These are phyloP conservation scores for Triangularia verruculosa DNA, from an alignment of 2,329 filamentous ascomycete genomes.

Conservation along the genomic window DNA sequence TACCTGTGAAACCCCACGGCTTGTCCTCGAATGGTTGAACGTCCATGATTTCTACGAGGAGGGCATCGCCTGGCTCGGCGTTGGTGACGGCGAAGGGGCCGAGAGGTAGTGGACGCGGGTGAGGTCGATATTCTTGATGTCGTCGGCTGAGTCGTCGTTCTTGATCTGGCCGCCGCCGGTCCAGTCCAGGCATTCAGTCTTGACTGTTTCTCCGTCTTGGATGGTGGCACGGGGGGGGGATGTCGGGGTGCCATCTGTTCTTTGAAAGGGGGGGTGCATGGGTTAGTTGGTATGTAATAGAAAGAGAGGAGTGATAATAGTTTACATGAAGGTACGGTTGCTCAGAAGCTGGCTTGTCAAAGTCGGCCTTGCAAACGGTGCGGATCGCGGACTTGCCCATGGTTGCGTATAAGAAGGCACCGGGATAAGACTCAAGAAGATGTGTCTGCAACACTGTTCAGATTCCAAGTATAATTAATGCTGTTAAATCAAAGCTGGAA, in stretches of 20 bases:
- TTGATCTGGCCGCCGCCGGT: conserved; percentile 80
- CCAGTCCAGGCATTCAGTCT: conserved; percentile 91
- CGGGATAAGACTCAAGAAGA: background rate
- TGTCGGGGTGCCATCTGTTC: conserved; percentile 93
- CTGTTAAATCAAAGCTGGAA: background rate
- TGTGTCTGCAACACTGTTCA: background rate
- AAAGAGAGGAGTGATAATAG: conserved; percentile 15
- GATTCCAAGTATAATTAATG: background rate
- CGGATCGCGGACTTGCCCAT: conserved; percentile 55
- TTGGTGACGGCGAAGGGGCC: conserved; percentile 85
- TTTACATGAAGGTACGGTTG: conserved; percentile 69
- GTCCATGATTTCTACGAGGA: conserved; percentile 88
- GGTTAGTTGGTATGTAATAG: conserved; percentile 83
- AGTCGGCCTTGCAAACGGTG: conserved; percentile 68
- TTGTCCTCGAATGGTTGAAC: conserved; percentile 83
- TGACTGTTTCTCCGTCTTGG: conserved; percentile 80
- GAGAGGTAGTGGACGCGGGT: conserved; percentile 84
- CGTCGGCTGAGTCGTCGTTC: conserved; percentile 88
- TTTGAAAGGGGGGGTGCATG: conserved; percentile 33
- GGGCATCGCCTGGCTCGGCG: conserved; percentile 79
- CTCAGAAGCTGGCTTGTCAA: conserved; percentile 68
- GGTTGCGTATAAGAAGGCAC: background rate
- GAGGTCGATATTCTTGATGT: conserved; percentile 79
- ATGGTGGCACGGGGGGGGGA: conserved; percentile 72
- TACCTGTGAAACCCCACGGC: conserved; percentile 86